These are phyloP conservation scores for Eucalyptus leucophloia DNA, from an alignment of 345 rosid genomes.

Conservation along the genomic window DNA sequence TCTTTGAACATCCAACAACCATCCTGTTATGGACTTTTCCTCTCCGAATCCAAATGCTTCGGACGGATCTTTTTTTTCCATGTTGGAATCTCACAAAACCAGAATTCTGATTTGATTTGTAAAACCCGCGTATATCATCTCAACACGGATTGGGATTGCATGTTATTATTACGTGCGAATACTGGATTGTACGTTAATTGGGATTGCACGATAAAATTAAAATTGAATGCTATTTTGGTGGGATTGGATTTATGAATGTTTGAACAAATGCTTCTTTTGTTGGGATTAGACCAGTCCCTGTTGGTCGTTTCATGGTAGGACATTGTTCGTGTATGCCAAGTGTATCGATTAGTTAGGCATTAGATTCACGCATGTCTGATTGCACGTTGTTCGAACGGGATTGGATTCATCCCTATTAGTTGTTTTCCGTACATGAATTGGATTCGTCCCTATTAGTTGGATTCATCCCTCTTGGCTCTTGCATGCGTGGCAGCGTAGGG, in stretches of 20 bases:
- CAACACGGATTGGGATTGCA: neutral
- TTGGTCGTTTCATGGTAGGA: neutral
- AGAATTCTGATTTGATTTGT: neutral
- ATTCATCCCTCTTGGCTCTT: neutral
- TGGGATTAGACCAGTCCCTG: neutral
- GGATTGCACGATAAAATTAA: neutral
- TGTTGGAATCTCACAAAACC: neutral
- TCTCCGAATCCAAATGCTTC: neutral
- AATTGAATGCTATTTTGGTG: neutral
- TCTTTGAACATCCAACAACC: neutral
- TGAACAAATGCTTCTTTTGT: neutral
- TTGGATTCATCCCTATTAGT: neutral
- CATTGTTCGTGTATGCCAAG: neutral
- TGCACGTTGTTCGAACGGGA: neutral
- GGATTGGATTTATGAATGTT: neutral
- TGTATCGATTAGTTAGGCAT: neutral
- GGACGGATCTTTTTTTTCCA: neutral
- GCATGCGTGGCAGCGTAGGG: neutral
- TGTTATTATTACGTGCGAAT: neutral
- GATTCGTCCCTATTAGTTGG: neutral
- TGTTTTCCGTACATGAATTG: too few species aligned
- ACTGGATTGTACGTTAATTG: neutral
- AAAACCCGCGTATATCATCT: neutral
- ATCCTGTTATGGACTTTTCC: neutral
- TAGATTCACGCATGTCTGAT: neutral